Evolutionary conservation across 371 early-diverging fungal species (phyloP).

Genomic region (Gilbertella persicaria): DNA sequence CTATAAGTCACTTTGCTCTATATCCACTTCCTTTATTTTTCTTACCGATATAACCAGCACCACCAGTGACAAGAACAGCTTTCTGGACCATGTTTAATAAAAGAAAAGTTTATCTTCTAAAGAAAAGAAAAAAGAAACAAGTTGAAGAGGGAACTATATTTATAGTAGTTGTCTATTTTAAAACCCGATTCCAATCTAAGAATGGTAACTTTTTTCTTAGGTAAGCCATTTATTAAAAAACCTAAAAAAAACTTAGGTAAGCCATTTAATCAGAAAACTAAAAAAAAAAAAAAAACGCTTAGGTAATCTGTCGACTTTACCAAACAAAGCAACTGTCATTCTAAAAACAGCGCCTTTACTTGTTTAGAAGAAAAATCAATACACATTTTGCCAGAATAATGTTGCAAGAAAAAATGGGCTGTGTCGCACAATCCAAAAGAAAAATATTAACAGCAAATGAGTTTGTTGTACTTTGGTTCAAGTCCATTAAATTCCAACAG

Average conservation of each 20-base stretch:
- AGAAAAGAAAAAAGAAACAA: background rate
- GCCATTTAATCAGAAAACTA: too few relatives aligned
- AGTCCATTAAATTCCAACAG: too few relatives aligned
- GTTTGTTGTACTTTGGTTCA: too few relatives aligned
- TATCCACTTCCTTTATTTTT: background rate
- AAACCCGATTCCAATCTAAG: constrained; percentile 5
- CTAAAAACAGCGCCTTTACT: background rate
- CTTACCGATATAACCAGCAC: constrained; percentile 61
- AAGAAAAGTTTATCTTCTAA: background rate
- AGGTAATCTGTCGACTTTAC: constrained; percentile 18
- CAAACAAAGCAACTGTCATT: constrained; percentile 21
- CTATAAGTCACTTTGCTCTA: background rate
- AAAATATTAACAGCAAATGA: too few relatives aligned
- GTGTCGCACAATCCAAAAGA: background rate
- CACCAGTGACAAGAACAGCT: constrained; percentile 54
- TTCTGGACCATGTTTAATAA: constrained; percentile 26
- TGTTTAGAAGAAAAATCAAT: background rate
- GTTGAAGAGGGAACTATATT: background rate
- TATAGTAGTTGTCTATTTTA: constrained; percentile 1
- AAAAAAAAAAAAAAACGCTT: too few relatives aligned
- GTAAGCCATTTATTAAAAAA: too few relatives aligned
- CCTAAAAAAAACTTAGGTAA: too few relatives aligned
- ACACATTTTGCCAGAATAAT: too few relatives aligned
- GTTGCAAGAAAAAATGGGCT: too few relatives aligned
- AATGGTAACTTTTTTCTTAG: constrained; percentile 2